phyloP scores from a whole-genome alignment of 2,329 filamentous ascomycete genomes.

The Curvularia sp. region DNA sequence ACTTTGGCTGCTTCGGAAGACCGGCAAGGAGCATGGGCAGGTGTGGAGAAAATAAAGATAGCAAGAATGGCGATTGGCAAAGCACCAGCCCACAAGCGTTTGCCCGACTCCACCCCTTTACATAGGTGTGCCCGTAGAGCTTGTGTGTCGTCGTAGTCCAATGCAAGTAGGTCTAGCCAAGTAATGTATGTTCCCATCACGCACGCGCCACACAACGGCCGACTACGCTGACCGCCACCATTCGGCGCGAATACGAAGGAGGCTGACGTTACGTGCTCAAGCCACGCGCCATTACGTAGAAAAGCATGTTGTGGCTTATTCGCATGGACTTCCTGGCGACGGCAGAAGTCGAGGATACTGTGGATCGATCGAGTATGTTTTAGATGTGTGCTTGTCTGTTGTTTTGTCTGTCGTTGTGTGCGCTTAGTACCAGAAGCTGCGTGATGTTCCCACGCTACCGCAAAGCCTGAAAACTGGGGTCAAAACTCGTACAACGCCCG shows the following conservation, averaged over 20 bases:
- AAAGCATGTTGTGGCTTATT: neutral
- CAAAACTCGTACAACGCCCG: neutral
- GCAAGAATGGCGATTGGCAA: too few relatives aligned
- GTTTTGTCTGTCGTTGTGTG: too few relatives aligned
- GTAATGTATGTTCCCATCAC: too few relatives aligned
- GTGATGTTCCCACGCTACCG: neutral
- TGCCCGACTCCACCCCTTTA: too few relatives aligned
- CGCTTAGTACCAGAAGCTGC: too few relatives aligned
- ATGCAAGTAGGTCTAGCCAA: neutral
- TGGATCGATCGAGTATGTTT: neutral
- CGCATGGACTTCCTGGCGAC: neutral
- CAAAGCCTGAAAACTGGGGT: neutral
- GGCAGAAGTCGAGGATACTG: neutral
- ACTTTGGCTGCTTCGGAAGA: slow-evolving; percentile 1
- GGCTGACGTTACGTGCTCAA: neutral
- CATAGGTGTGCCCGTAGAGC: too few relatives aligned
- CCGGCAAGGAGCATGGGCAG: too few relatives aligned
- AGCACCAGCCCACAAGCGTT: too few relatives aligned
- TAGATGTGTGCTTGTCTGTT: too few relatives aligned
- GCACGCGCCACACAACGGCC: slow-evolving; percentile 1
- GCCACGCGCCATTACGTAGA: slow-evolving; percentile 12
- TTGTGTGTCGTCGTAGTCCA: neutral
- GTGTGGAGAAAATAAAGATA: too few relatives aligned
- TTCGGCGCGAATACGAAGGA: neutral
- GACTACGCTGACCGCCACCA: slow-evolving; percentile 3